A percentile compares a stretch with the other conserved stretches of the same genome.
phyloP scores from a whole-genome alignment of 2,329 filamentous ascomycete genomes.

The Pleoardoris graminearum region DNA sequence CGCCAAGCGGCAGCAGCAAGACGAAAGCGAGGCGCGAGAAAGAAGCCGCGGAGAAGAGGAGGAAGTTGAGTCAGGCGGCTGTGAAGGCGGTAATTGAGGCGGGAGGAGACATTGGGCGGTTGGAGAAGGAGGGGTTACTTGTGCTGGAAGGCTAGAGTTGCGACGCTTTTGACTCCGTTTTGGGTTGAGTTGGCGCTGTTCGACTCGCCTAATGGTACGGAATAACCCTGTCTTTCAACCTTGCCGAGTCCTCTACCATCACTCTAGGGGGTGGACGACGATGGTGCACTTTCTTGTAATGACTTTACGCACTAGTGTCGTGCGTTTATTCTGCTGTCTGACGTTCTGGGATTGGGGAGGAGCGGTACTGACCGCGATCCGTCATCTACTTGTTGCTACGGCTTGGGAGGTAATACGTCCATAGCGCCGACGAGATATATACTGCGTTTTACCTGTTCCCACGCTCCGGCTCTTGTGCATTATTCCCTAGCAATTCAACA shows the following conservation, averaged over 20 bases:
- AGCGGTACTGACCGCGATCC: not conserved
- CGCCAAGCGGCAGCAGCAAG: conserved; percentile 87
- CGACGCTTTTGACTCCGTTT: conserved; percentile 2
- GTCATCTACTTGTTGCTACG: not conserved
- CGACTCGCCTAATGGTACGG: not conserved
- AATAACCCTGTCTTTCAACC: not conserved
- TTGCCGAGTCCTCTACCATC: no score
- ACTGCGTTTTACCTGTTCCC: not conserved
- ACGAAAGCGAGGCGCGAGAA: conserved; percentile 92
- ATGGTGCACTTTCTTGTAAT: not conserved
- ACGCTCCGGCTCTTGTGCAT: no score
- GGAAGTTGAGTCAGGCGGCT: conserved; percentile 69
- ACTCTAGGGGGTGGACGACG: not conserved
- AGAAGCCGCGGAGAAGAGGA: conserved; percentile 77
- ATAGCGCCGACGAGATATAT: conserved; percentile 15
- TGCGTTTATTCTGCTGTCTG: not conserved
- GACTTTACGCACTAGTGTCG: not conserved
- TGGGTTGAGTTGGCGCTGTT: not conserved
- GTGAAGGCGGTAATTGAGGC: conserved; percentile 70
- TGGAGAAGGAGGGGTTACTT: conserved; percentile 49
- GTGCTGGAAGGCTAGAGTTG: conserved; percentile 21
- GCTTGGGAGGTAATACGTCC: conserved; percentile 17
- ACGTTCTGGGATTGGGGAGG: not conserved
- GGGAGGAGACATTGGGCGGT: conserved; percentile 63
- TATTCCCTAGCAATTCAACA: no score